Conservation (phyloP, 2,329 filamentous ascomycete species). For the Diaporthe citrichinensis region DNA sequence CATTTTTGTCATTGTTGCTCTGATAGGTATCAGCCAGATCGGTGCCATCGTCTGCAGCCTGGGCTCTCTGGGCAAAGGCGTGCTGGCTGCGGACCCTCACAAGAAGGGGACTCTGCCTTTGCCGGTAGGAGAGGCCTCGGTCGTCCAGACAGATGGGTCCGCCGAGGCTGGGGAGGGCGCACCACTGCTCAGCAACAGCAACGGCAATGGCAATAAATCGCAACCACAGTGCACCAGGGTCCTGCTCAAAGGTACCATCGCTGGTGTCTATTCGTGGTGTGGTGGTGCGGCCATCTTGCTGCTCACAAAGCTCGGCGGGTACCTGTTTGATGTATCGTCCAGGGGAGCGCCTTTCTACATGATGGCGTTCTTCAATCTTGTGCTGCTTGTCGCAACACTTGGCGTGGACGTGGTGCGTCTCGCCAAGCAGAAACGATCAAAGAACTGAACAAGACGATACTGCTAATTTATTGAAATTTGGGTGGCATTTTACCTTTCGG, state of each 20-base stretch:
- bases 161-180: constrained; percentile 49
- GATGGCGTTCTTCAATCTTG: constrained; percentile 89
- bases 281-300: constrained; percentile 92
- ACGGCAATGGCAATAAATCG: constrained; percentile 40
- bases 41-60: constrained; percentile 96
- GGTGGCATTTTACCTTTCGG: not conserved
- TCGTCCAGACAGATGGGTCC: constrained; percentile 40
- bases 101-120: constrained; percentile 42
- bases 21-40: constrained; percentile 94
- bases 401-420: constrained; percentile 61
- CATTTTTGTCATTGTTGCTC: constrained; percentile 82
- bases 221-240: constrained; percentile 59
- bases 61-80: constrained; percentile 86
- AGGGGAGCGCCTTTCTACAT: constrained; percentile 91
- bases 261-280: constrained; percentile 92
- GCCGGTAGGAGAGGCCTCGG: constrained; percentile 37
- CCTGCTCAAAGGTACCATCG: constrained; percentile 90
- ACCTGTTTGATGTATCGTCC: constrained; percentile 83
- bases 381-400: constrained; percentile 73
- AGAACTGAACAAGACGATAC: not conserved
- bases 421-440: constrained; percentile 33
- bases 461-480: not conserved
- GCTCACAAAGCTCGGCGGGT: constrained; percentile 91
- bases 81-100: constrained; percentile 69
- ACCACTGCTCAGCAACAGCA: constrained; percentile 52